Percentiles rank a stretch among this genome's conserved stretches.
These are phyloP conservation scores for Phytophthora litchii DNA, from an alignment of 352 stramenopile species.

Conservation along the genomic window DNA sequence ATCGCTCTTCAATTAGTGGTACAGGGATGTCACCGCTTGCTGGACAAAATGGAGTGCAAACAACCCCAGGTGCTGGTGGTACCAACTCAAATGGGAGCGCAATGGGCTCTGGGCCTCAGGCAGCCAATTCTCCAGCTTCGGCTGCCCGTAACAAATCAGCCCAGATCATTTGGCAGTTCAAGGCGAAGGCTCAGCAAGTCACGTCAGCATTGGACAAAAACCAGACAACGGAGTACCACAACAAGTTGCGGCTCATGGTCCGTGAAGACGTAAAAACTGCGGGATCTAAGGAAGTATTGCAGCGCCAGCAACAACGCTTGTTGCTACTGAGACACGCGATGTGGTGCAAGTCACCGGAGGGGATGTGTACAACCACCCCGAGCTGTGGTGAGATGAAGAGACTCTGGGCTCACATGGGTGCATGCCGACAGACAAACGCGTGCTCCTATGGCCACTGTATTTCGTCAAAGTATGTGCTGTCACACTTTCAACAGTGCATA, in stretches of 20 bases:
- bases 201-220: conserved; percentile 83
- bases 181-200: conserved; percentile 75
- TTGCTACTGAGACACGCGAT: conserved; percentile 97
- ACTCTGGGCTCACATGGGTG: conserved; percentile 98
- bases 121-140: conserved; percentile 31
- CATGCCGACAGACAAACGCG: conserved; percentile 96
- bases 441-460: conserved; percentile 98
- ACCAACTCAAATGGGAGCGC: conserved; percentile 19
- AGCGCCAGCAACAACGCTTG: conserved; percentile 98
- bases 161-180: conserved; percentile 86
- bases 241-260: conserved; percentile 85
- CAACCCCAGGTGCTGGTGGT: conserved; percentile 8
- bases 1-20: conserved; percentile 45
- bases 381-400: conserved; percentile 98
- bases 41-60: conserved; percentile 30
- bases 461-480: conserved; percentile 98
- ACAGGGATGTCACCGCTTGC: conserved; percentile 40
- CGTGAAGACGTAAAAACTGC: conserved; percentile 71
- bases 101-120: conserved; percentile 9
- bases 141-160: conserved; percentile 67
- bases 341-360: conserved; percentile 96
- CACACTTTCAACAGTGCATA: conserved; percentile 98
- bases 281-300: conserved; percentile 94
- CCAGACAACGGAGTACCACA: conserved; percentile 83
- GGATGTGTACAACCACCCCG: conserved; percentile 93